Percentiles rank a stretch among this genome's conserved stretches.
These are phyloP conservation scores for Aspergillus affinis DNA, from an alignment of 495 filamentous ascomycete species.

Conservation along the genomic window DNA sequence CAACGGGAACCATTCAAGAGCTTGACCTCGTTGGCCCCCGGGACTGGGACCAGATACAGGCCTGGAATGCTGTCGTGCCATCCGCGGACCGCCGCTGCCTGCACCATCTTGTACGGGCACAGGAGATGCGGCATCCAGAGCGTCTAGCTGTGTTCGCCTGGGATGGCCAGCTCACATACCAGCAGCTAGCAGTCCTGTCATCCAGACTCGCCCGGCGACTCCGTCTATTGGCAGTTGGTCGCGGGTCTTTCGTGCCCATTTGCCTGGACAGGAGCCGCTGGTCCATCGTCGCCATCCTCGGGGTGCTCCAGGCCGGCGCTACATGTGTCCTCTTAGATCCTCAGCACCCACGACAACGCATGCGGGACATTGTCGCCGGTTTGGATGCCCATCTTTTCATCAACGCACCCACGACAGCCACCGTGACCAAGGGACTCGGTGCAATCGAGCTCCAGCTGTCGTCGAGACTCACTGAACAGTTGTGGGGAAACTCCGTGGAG, in stretches of 20 bases:
- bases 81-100: slow-evolving; percentile 25
- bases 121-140: slow-evolving; percentile 17
- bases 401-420: slow-evolving; percentile 10
- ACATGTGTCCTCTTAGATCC: slow-evolving; percentile 43
- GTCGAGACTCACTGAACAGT: neutral
- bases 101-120: slow-evolving; percentile 30
- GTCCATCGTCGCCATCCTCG: slow-evolving; percentile 45
- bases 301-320: slow-evolving; percentile 45
- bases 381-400: slow-evolving; percentile 22
- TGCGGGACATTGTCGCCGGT: slow-evolving; percentile 24
- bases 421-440: neutral
- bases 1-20: neutral
- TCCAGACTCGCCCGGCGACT: slow-evolving; percentile 29
- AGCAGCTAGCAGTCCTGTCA: slow-evolving; percentile 28
- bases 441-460: neutral
- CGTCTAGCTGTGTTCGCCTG: slow-evolving; percentile 16
- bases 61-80: slow-evolving; percentile 34
- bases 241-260: slow-evolving; percentile 34
- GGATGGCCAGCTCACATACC: slow-evolving; percentile 22
- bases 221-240: slow-evolving; percentile 23
- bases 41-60: slow-evolving; percentile 20
- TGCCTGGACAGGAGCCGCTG: slow-evolving; percentile 46
- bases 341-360: slow-evolving; percentile 30
- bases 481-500: neutral
- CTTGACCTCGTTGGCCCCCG: slow-evolving; percentile 16